Evolutionary conservation across 2,329 filamentous ascomycete genomes (phyloP).

Genomic region (Pyricularia pennisetigena): DNA sequence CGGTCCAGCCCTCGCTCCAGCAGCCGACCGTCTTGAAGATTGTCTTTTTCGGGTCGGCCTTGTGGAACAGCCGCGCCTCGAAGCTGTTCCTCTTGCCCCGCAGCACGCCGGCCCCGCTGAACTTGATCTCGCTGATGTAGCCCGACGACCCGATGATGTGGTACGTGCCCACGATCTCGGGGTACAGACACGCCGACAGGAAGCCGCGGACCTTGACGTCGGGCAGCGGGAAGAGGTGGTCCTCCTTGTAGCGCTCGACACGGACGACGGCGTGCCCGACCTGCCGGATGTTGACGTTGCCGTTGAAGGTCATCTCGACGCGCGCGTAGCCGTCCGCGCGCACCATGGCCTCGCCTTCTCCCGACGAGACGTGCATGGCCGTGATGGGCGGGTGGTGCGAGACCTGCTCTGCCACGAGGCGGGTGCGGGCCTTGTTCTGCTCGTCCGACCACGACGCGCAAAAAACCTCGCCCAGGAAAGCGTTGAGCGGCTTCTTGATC

Average conservation of each 20-base stretch:
- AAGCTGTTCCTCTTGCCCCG: constrained; percentile 36
- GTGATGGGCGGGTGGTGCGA: constrained; percentile 44
- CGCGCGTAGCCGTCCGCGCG: constrained; percentile 39
- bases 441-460: constrained; percentile 27
- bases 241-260: constrained; percentile 37
- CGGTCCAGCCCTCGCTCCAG: constrained; percentile 30
- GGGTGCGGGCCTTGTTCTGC: constrained; percentile 15
- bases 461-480: constrained; percentile 41
- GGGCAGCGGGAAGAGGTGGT: constrained; percentile 37
- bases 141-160: constrained; percentile 34
- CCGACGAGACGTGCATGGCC: constrained; percentile 36
- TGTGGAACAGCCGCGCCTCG: constrained; percentile 28
- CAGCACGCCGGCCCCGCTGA: constrained; percentile 32
- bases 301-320: constrained; percentile 41
- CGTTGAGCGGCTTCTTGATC: constrained; percentile 44
- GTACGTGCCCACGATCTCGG: constrained; percentile 35
- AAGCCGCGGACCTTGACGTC: constrained; percentile 38
- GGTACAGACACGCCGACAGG: constrained; percentile 34
- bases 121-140: constrained; percentile 34
- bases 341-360: constrained; percentile 26
- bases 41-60: constrained; percentile 20
- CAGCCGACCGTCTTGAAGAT: constrained; percentile 28
- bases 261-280: constrained; percentile 38
- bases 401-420: constrained; percentile 36
- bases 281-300: constrained; percentile 38